phyloP scores from a whole-genome alignment of 2,329 filamentous ascomycete genomes.

The Cadophora gregata region DNA sequence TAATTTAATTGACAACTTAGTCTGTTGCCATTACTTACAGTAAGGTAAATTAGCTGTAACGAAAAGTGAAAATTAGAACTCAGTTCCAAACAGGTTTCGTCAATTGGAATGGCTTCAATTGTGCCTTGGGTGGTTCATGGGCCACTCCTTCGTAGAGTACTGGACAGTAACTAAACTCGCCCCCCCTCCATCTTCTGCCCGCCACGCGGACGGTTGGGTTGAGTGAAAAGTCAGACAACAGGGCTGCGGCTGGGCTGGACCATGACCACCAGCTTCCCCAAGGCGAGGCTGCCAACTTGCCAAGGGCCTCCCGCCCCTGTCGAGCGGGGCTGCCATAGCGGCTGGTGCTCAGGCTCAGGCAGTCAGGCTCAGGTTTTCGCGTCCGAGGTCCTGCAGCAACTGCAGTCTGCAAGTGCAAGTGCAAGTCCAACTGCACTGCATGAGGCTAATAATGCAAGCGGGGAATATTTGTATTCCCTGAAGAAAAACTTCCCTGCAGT shows the following conservation, averaged over 20 bases:
- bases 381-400: constrained; percentile 1
- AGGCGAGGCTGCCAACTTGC: constrained; percentile 7
- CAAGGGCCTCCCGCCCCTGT: background rate
- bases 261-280: background rate
- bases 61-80: background rate
- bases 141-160: too few species aligned
- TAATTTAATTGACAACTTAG: background rate
- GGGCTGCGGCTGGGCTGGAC: background rate
- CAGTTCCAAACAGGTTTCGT: background rate
- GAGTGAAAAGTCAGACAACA: background rate
- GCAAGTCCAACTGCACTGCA: background rate
- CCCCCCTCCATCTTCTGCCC: too few species aligned
- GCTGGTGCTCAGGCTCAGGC: constrained; percentile 12
- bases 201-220: constrained; percentile 1
- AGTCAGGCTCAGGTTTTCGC: constrained; percentile 1
- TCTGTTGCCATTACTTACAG: background rate
- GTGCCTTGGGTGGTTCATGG: too few species aligned
- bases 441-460: background rate
- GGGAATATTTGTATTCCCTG: constrained; percentile 9
- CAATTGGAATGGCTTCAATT: too few species aligned
- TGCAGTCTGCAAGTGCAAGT: too few species aligned
- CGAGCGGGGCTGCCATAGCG: background rate
- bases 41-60: too few species aligned
- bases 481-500: too few species aligned
- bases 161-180: too few species aligned